Percentiles rank a stretch among this genome's conserved stretches.
Evolutionary conservation across 352 stramenopile species (phyloP).

Genomic region (Peronospora belbahrii): DNA sequence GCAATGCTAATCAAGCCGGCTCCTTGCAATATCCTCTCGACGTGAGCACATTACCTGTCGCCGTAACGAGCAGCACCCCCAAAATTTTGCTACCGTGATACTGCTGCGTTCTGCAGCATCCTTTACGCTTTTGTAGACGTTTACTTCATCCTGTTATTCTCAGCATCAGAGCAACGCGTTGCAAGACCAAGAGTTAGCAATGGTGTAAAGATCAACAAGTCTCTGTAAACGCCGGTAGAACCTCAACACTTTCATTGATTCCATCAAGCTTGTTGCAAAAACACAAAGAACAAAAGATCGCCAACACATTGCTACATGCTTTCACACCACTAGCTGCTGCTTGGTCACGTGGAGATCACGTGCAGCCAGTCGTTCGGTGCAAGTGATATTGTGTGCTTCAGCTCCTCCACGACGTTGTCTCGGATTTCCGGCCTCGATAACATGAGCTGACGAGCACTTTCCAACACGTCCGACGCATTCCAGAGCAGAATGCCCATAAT

Average conservation of each 20-base stretch:
- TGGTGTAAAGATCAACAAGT: slow-evolving; percentile 4
- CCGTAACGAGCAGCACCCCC: too few relatives aligned
- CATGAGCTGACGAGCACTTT: slow-evolving; percentile 81
- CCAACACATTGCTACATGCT: slow-evolving; percentile 4
- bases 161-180: background rate
- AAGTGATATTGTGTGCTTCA: slow-evolving; percentile 79
- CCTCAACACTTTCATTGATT: slow-evolving; percentile 11
- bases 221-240: slow-evolving; percentile 2
- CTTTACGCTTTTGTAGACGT: slow-evolving; percentile 4
- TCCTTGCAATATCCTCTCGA: too few relatives aligned
- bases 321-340: background rate
- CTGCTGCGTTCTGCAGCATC: too few relatives aligned
- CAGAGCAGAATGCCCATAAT: slow-evolving; percentile 88
- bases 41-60: too few relatives aligned
- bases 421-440: slow-evolving; percentile 57
- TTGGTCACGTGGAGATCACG: slow-evolving; percentile 39
- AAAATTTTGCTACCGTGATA: too few relatives aligned
- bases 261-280: slow-evolving; percentile 1
- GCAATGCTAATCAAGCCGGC: too few relatives aligned
- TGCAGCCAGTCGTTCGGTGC: slow-evolving; percentile 86
- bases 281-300: slow-evolving; percentile 1
- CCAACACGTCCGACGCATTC: slow-evolving; percentile 84
- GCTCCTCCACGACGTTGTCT: slow-evolving; percentile 63
- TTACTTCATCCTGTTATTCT: slow-evolving; percentile 9
- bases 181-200: slow-evolving; percentile 6